These are phyloP conservation scores for Corylus americana DNA, from an alignment of 306 rosid species.

Conservation along the genomic window DNA sequence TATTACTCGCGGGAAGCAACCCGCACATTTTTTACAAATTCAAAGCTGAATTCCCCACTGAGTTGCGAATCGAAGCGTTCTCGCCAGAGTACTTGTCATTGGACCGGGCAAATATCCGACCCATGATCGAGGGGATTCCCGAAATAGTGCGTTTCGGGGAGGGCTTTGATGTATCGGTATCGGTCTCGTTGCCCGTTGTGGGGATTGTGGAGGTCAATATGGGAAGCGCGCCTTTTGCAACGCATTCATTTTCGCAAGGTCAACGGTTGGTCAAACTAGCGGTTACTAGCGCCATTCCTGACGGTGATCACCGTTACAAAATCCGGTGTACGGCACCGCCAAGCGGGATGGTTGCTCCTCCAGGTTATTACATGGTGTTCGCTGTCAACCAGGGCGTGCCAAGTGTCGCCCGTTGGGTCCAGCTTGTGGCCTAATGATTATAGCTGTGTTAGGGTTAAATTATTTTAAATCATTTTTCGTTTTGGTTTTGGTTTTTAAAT, in stretches of 20 bases:
- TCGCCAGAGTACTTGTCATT: conserved; percentile 71
- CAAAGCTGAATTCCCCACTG: conserved; percentile 60
- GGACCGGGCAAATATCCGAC: conserved; percentile 64
- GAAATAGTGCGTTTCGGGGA: conserved; percentile 57
- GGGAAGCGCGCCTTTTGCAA: conserved; percentile 74
- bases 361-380: conserved; percentile 85
- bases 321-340: conserved; percentile 70
- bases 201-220: conserved; percentile 75
- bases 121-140: conserved; percentile 50
- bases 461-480: no score
- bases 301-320: conserved; percentile 40
- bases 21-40: conserved; percentile 66
- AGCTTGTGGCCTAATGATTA: conserved; percentile 20
- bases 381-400: conserved; percentile 93
- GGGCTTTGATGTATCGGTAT: conserved; percentile 49
- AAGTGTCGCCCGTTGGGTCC: conserved; percentile 82
- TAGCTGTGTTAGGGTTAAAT: no score
- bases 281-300: conserved; percentile 49
- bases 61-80: conserved; percentile 70
- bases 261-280: conserved; percentile 75
- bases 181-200: conserved; percentile 65
- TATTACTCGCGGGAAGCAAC: conserved; percentile 75
- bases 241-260: conserved; percentile 91
- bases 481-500: background rate
- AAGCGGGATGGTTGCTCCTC: conserved; percentile 71